A percentile compares a stretch with the other conserved stretches of the same genome.
Evolutionary conservation across 176 grass and related monocot species (phyloP).

Genomic region (Saccharum spontaneum): DNA sequence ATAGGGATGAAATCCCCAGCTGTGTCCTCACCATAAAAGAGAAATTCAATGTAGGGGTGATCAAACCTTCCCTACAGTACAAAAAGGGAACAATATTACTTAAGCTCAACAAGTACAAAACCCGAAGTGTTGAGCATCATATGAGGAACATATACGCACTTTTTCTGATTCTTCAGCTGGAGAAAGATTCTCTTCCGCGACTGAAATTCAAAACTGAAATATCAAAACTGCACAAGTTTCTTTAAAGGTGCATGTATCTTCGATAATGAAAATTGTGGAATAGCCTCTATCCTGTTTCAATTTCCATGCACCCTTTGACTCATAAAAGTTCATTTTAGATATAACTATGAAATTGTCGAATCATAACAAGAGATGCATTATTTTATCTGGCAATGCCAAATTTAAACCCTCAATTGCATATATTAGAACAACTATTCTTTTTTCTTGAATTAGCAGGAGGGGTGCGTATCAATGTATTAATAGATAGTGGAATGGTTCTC

Average conservation of each 20-base stretch:
- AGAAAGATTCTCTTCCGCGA: conserved; percentile 88
- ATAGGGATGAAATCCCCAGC: conserved; percentile 89
- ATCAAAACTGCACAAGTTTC: conserved; percentile 4
- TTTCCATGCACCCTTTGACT: background rate
- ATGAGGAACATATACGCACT: conserved; percentile 35
- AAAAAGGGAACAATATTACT: background rate
- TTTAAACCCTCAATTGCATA: conserved; percentile 20
- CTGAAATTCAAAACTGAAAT: conserved; percentile 46
- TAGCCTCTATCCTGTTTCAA: background rate
- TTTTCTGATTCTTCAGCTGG: conserved; percentile 61
- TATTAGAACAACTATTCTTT: conserved; percentile 9
- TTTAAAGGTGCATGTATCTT: conserved; percentile 7
- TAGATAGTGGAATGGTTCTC: background rate
- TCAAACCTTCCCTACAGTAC: conserved; percentile 72
- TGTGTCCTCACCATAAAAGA: conserved; percentile 82
- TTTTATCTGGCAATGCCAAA: conserved; percentile 17
- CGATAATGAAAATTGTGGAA: conserved; percentile 10
- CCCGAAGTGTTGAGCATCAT: background rate
- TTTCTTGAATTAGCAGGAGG: background rate
- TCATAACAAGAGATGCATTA: background rate
- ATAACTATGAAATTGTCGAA: background rate
- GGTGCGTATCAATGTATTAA: background rate
- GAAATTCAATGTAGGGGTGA: conserved; percentile 82
- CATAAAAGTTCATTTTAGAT: background rate
- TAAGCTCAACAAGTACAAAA: background rate